phyloP scores from a whole-genome alignment of 148 eudicot genomes.

The Fagopyrum tataricum region DNA sequence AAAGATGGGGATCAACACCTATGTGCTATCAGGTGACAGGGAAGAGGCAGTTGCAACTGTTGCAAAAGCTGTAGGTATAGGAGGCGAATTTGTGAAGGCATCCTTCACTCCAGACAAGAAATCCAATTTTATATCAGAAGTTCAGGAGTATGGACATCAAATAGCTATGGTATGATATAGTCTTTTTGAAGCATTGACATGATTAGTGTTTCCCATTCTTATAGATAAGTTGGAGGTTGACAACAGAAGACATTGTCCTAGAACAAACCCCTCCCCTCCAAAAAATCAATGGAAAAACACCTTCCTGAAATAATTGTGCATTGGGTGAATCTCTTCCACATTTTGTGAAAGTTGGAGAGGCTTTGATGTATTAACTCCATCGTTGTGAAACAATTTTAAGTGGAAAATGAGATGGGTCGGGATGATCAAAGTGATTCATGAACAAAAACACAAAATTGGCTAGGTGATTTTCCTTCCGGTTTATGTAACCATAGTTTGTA shows the following conservation, averaged over 20 bases:
- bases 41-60: conserved; percentile 87
- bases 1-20: conserved; percentile 60
- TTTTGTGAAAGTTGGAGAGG: no score
- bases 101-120: conserved; percentile 75
- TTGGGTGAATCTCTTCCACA: no score
- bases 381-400: no score
- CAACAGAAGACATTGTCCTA: neutral
- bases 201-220: neutral
- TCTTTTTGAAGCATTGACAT: neutral
- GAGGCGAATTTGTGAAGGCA: conserved; percentile 52
- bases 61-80: conserved; percentile 65
- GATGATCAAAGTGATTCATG: no score
- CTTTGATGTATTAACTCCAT: no score
- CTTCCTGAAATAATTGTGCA: no score
- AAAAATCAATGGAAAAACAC: no score
- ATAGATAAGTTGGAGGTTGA: neutral
- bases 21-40: conserved; percentile 88
- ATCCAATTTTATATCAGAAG: conserved; percentile 54
- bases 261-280: neutral
- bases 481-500: no score
- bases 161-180: conserved; percentile 69
- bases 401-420: no score
- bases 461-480: no score
- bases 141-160: conserved; percentile 63
- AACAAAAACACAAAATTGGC: no score